Evolutionary conservation across 176 grass and related monocot genomes (phyloP), one percentile per base, ranked within the genome.

Genomic region (Juncus inflexus): DNA sequence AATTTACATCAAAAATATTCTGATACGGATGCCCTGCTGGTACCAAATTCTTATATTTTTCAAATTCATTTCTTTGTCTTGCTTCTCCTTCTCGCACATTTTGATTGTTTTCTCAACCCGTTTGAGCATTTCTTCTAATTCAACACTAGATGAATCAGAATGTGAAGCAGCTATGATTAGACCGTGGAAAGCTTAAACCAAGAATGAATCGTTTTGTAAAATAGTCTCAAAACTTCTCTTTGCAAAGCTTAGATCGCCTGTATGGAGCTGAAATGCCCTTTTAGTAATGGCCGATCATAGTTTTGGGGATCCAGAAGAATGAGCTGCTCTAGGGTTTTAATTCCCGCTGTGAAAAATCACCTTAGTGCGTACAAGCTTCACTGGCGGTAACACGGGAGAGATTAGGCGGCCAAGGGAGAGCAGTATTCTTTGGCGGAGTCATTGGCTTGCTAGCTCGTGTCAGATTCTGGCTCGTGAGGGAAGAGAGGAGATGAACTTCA

Each of bases 151-250:
- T 4, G 37, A 55, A 7, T 70, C 70, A 12, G 76, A 78, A 19
- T 78, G 64, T 5, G 81, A 69, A 3, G 81, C 58, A 6, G 69
- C 63, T 63, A 84, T 64, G 49, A 84, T 61, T 11, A 84, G 69
- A 16, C 81, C 81, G 12, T 84, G 81, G 50, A 79, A 84, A 3
- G 76, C 81, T 63, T 84, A 76, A n/a, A 84, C 81, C 57, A 75
- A 55, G 49, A 74, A 79, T 7, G 81, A 75, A 55, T 84, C 76
- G 60, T 75, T 79, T 57, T 79, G 57, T 7, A 84, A 38, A 50
- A 84, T 50, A n/a, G 47, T 66, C 81, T 84, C 76, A 49, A 79
- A 84, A 15, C 45, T 47, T 37, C 40, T 36, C 62, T 75, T 84
- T 7, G 81, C 81, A 2, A 39, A 55, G 7, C 36, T 69, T 42